Evolutionary conservation across 2,329 filamentous ascomycete genomes (phyloP), one percentile per base, ranked within the genome.

Genomic region (Pochonia chlamydosporia): DNA sequence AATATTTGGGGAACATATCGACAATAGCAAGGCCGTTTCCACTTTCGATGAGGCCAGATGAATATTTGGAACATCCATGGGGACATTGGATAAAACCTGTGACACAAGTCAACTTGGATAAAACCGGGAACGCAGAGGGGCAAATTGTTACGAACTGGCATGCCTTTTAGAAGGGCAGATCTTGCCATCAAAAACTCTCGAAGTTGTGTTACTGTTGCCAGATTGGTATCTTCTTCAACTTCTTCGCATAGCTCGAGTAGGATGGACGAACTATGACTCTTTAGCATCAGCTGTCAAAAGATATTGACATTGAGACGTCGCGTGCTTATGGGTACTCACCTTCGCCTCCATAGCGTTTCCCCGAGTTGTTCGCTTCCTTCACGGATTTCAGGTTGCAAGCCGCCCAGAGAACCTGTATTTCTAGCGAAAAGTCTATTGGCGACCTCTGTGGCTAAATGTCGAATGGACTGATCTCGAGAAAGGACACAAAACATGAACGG

Each of bases 1-100:
- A 30, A 86, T 76, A 49, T 84, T 79, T 6, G 80, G 72, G 14
- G 82, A 85, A 57, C 82, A 86, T 7, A 86, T 70, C 1, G 79
- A 77, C 9, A 84, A 74, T 5, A 87, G 64, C 35, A 86, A 73
- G 1, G 80, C 70, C 0, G 80, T 83, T 63, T 87, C 83, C 4
- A 82, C 67, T 54, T 75, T 80, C 6, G 72, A 74, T 4, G 72
- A 73, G 13, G 77, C 72, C 14, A 69, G 67, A 21, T 70, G 70
- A 26, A 80, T 70, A 54, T 85, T 78, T 1, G 73, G 64, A 18
- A 80, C 68, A 37, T 82, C 79, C 37, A 74, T 72, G 2, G 75
- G 66, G 8, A 81, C 60, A 39, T 77, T 71, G 11, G 72, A 71
- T 30, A 84, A 60, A 50, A 81, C 79, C 76, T 84, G 42, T 20